Conservation (phyloP, 2,329 filamentous ascomycete species). For the Talaromyces sp. region DNA sequence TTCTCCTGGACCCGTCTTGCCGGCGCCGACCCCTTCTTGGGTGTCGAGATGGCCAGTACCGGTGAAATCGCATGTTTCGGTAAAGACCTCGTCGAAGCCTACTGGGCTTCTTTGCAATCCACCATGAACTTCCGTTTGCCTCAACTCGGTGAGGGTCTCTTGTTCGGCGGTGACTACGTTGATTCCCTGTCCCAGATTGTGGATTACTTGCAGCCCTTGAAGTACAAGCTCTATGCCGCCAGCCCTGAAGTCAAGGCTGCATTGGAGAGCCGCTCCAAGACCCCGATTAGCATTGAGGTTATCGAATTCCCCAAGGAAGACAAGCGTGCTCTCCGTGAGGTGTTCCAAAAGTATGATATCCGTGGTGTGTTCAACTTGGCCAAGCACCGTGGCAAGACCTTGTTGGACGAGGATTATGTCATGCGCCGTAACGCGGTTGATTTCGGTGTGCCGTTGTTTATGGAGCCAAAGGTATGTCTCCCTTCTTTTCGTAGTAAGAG, state of each 20-base stretch:
- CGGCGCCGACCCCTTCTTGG: slow-evolving; percentile 93
- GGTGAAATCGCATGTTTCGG: slow-evolving; percentile 99
- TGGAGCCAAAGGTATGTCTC: slow-evolving; percentile 83
- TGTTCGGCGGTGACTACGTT: slow-evolving; percentile 81
- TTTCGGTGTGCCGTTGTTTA: slow-evolving; percentile 95
- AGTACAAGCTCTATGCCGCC: slow-evolving; percentile 91
- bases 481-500: too few relatives aligned
- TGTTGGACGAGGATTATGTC: slow-evolving; percentile 91
- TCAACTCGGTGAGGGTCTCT: slow-evolving; percentile 87
- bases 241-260: slow-evolving; percentile 76
- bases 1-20: slow-evolving; percentile 99
- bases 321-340: slow-evolving; percentile 89
- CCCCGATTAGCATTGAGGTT: slow-evolving; percentile 68
- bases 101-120: slow-evolving; percentile 94
- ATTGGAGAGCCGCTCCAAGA: slow-evolving; percentile 69
- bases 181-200: slow-evolving; percentile 74
- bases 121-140: slow-evolving; percentile 99
- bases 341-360: slow-evolving; percentile 97
- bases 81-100: slow-evolving; percentile 90
- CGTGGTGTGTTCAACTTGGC: slow-evolving; percentile 94
- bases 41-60: slow-evolving; percentile 95
- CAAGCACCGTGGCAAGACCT: slow-evolving; percentile 74
- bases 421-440: slow-evolving; percentile 98
- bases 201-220: slow-evolving; percentile 80
- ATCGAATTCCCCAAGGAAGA: slow-evolving; percentile 97